These are phyloP conservation scores for Aureobasidium melanogenum DNA, from an alignment of 2,329 filamentous ascomycete species.

Conservation along the genomic window DNA sequence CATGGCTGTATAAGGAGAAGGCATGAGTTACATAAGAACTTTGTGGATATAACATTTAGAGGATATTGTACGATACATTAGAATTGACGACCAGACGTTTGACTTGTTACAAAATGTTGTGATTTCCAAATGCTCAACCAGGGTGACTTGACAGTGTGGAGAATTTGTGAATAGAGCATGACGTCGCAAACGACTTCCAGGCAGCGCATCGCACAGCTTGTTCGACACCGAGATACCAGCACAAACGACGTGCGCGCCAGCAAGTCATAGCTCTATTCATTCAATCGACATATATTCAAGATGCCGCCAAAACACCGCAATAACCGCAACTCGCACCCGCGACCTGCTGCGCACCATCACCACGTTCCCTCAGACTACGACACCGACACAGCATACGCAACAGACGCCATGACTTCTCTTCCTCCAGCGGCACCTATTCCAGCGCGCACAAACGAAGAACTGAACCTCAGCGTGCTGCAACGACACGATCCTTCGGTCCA, in stretches of 20 bases:
- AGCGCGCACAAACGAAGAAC: constrained; percentile 66
- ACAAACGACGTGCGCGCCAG: background rate
- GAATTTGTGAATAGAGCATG: background rate
- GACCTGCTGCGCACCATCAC: background rate
- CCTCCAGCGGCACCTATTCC: constrained; percentile 28
- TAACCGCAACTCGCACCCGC: constrained; percentile 9
- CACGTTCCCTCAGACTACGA: constrained; percentile 40
- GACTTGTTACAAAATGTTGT: background rate
- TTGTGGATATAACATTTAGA: background rate
- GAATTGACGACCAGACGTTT: background rate
- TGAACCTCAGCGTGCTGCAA: constrained; percentile 77
- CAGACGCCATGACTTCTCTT: constrained; percentile 19
- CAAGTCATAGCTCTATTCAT: background rate
- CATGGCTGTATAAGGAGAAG: constrained; percentile 14
- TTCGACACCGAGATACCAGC: background rate
- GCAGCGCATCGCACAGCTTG: background rate
- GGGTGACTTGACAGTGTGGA: background rate
- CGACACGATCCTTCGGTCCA: constrained; percentile 70
- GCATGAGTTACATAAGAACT: background rate
- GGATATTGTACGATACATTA: background rate
- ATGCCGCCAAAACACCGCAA: constrained; percentile 5
- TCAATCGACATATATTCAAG: background rate
- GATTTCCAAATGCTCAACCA: background rate
- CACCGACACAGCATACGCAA: constrained; percentile 34
- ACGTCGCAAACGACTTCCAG: background rate